Evolutionary conservation across 352 stramenopile species (phyloP).

Genomic region (Pythium brachiatum): DNA sequence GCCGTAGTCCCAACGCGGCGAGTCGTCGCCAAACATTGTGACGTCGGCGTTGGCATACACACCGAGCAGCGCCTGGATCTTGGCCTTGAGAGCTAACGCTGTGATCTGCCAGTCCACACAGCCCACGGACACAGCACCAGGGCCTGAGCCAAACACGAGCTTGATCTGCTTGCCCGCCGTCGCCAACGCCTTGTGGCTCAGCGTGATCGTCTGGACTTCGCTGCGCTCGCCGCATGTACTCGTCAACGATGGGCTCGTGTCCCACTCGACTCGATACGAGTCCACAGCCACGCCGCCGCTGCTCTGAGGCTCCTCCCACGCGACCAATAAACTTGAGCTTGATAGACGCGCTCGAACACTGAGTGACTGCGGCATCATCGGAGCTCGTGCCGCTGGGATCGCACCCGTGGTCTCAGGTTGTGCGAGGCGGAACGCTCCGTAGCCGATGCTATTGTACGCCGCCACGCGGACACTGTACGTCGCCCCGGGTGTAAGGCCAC

Average conservation of each 20-base stretch:
- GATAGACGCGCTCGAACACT: constrained; percentile 69
- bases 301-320: constrained; percentile 75
- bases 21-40: constrained; percentile 43
- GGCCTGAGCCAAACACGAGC: constrained; percentile 22
- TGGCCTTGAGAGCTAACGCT: constrained; percentile 21
- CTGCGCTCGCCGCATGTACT: constrained; percentile 66
- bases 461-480: constrained; percentile 89
- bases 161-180: constrained; percentile 25
- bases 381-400: constrained; percentile 41
- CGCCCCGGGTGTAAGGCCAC: constrained; percentile 64
- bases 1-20: constrained; percentile 64
- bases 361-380: constrained; percentile 74
- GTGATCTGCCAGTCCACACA: constrained; percentile 43
- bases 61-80: constrained; percentile 27
- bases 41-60: constrained; percentile 36
- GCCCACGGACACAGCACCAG: constrained; percentile 13
- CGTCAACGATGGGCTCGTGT: constrained; percentile 85
- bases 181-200: constrained; percentile 22
- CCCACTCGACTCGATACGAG: constrained; percentile 95
- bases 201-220: constrained; percentile 63
- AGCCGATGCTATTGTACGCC: constrained; percentile 94
- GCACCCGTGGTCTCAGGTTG: constrained; percentile 29
- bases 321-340: constrained; percentile 54
- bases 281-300: constrained; percentile 79
- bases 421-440: constrained; percentile 65